Base-by-base conservation (phyloP, 495 filamentous ascomycete genomes). In the Neurospora sp. region DNA sequence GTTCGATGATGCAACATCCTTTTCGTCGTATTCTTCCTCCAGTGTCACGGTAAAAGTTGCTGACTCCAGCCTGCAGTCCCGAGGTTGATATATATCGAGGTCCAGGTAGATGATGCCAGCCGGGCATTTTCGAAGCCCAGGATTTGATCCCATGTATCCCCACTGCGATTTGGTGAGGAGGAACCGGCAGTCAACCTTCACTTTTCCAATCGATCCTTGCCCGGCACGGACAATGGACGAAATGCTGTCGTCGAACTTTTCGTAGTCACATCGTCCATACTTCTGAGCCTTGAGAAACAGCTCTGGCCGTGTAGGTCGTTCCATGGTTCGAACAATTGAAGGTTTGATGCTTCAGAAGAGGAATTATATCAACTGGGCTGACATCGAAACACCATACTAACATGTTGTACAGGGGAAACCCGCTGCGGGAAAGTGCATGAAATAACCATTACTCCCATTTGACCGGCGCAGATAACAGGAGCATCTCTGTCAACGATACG, bases 71-170 rank as follows among this genome's bases (percentile, higher is more conserved):
- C 72, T 79, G 73, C 80, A 81, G 40, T 76, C 78, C 1, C 70
- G 34, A 0, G 80, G 78, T 39, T 83, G 76, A 4, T 72, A 73
- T 45, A 83, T 77, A 11, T 76, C 72, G 10, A 83, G 45, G 34
- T 83, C 80, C 4, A 83, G 62, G 69, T 79, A 83, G 39, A 83
- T 39, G 31, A 83, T 78, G 11, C 81, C 81, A 7, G 73, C 80
- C 17, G 79, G 79, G 42, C 42, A 45, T n/a, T 45, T 45, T n/a
- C 8, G 42, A 45, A 45, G 42, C 3, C 42, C 42, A 45, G 42
- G 19, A 45, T 74, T 54, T 7, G 39, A 69, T 0, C 77, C 77
- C 10, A 83, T 24, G 11, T 80, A 73, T 17, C 81, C 81, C 81
- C 81, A 83, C 39, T 72, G 75, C 11, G 79, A 81, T 72, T 83